Conservation (phyloP, 495 filamentous ascomycete species). For the Penicillium nucicola region DNA sequence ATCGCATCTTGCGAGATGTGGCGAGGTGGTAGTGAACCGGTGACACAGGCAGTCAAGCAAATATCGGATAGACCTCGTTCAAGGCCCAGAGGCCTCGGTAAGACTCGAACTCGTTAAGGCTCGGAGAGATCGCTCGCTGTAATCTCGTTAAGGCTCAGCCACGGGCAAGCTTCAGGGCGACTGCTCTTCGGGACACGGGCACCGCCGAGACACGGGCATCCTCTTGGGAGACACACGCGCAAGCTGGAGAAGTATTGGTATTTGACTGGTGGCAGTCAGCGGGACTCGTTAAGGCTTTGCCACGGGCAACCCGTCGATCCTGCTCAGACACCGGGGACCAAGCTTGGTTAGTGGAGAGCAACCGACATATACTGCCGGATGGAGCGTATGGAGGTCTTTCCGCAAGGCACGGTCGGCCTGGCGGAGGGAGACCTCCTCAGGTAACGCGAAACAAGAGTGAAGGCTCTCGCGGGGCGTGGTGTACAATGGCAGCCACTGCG, state of each 20-base stretch:
- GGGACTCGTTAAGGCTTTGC: constrained; percentile 11
- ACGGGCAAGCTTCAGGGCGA: constrained; percentile 7
- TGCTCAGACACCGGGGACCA: constrained; percentile 9
- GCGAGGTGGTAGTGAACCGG: constrained; percentile 14
- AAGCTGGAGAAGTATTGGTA: constrained; percentile 9
- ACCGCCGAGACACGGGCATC: constrained; percentile 10
- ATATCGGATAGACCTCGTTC: constrained; percentile 15
- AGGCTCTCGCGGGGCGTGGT: constrained; percentile 8
- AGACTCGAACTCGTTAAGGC: constrained; percentile 14
- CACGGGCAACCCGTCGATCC: constrained; percentile 8
- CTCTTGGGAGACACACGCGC: constrained; percentile 11
- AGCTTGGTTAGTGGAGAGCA: constrained; percentile 17
- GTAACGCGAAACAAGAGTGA: constrained; percentile 9
- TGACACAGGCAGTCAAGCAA: constrained; percentile 15
- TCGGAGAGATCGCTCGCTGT: neutral
- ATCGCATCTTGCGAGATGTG: constrained; percentile 19
- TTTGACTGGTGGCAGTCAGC: constrained; percentile 10
- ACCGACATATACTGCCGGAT: constrained; percentile 10
- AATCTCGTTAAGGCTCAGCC: constrained; percentile 15
- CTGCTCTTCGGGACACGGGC: constrained; percentile 6
- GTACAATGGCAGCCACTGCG: constrained; percentile 11
- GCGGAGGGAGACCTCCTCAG: constrained; percentile 6
- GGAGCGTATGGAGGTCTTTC: constrained; percentile 10
- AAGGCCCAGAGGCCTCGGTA: constrained; percentile 15
- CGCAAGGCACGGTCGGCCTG: constrained; percentile 16